phyloP scores from a whole-genome alignment of 768 basidiomycete genomes.

The Trametes cubensis region DNA sequence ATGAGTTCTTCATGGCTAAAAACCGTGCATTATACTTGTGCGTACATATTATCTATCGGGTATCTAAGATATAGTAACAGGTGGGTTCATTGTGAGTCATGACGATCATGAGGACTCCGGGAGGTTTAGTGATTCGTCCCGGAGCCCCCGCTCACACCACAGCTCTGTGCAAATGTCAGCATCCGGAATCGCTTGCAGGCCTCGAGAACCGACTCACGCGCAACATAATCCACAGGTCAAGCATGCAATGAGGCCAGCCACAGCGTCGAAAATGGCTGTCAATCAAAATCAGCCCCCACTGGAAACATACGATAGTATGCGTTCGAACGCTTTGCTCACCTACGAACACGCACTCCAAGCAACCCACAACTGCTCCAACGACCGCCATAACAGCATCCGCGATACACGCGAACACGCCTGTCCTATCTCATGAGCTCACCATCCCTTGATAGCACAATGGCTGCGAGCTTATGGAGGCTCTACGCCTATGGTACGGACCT shows the following conservation, averaged over 20 bases:
- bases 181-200: background rate
- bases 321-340: background rate
- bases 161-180: background rate
- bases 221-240: conserved; percentile 22
- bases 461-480: too few relatives aligned
- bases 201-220: conserved; percentile 1
- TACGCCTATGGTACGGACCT: conserved; percentile 1
- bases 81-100: background rate
- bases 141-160: conserved; percentile 16
- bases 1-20: background rate
- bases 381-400: conserved; percentile 22
- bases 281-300: background rate
- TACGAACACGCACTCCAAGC: conserved; percentile 18
- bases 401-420: conserved; percentile 25
- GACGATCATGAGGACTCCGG: conserved; percentile 17
- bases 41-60: background rate
- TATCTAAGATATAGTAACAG: background rate
- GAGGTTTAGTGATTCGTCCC: conserved; percentile 7
- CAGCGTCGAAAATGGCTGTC: conserved; percentile 15
- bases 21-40: background rate
- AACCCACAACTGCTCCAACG: conserved; percentile 12
- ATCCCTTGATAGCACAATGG: too few relatives aligned
- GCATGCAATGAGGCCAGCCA: conserved; percentile 9
- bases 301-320: too few relatives aligned
- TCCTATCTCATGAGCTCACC: too few relatives aligned